Evolutionary conservation across 192 early-diverging fungal genomes (phyloP).

Genomic region (Diversispora eburnea): DNA sequence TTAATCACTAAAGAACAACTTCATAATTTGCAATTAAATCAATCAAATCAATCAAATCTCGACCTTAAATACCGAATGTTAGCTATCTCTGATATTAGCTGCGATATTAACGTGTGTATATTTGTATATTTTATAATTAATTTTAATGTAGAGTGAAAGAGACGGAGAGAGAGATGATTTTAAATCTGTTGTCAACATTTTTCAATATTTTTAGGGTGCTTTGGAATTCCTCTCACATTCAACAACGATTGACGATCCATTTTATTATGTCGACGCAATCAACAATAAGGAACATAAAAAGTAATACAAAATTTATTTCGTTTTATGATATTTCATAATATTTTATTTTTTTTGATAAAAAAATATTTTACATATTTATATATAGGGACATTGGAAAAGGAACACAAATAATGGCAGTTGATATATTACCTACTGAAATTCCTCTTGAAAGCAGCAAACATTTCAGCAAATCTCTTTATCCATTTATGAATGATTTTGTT

Average conservation of each 20-base stretch:
- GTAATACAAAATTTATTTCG: constrained; percentile 31
- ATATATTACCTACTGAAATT: constrained; percentile 95
- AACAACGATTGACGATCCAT: constrained; percentile 86
- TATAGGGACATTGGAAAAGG: constrained; percentile 68
- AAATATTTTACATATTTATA: background rate
- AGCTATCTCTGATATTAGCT: constrained; percentile 86
- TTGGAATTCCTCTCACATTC: constrained; percentile 92
- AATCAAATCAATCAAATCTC: constrained; percentile 52
- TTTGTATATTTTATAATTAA: background rate
- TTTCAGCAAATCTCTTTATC: constrained; percentile 84
- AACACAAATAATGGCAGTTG: constrained; percentile 96
- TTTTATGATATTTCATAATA: constrained; percentile 17
- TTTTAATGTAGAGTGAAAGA: no score
- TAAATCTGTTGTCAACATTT: background rate
- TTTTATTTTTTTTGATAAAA: background rate
- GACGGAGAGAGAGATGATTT: background rate
- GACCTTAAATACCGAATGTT: constrained; percentile 62
- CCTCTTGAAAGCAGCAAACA: constrained; percentile 91
- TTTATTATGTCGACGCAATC: constrained; percentile 88
- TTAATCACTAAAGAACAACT: constrained; percentile 85
- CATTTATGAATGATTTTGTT: constrained; percentile 79
- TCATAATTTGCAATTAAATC: constrained; percentile 60
- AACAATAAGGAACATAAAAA: constrained; percentile 65
- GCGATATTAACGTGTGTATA: constrained; percentile 75
- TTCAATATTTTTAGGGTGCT: constrained; percentile 60